These are phyloP conservation scores for Talaromyces sp. DNA, from an alignment of 2,329 filamentous ascomycete species.

Conservation along the genomic window DNA sequence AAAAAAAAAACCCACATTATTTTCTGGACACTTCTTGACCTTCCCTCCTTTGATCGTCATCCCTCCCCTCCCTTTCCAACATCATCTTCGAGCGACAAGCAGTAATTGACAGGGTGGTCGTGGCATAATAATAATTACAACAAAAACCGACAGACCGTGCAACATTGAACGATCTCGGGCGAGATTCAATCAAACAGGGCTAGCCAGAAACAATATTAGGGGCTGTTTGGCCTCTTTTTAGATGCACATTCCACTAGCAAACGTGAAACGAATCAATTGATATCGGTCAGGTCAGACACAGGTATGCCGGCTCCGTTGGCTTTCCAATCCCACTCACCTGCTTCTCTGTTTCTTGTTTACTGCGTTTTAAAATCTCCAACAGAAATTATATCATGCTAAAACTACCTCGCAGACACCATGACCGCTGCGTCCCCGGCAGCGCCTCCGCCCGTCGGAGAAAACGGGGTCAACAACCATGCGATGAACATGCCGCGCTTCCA, in stretches of 20 bases:
- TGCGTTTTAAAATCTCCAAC: neutral
- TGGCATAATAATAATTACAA: too few relatives aligned
- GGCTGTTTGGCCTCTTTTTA: neutral
- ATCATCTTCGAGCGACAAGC: too few relatives aligned
- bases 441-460: constrained; percentile 26
- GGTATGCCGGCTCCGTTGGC: too few relatives aligned
- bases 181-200: neutral
- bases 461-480: constrained; percentile 25
- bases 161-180: neutral
- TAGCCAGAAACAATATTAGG: neutral
- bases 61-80: neutral
- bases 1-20: neutral
- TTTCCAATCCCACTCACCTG: too few relatives aligned
- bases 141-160: too few relatives aligned
- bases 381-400: neutral
- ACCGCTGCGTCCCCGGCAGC: constrained; percentile 31
- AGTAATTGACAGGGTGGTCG: too few relatives aligned
- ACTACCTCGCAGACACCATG: constrained; percentile 17
- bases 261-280: neutral
- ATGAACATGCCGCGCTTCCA: constrained; percentile 33
- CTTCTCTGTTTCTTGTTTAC: neutral
- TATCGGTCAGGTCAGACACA: neutral
- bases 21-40: neutral
- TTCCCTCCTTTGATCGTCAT: neutral
- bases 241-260: neutral